A percentile compares a stretch with the other conserved stretches of the same genome.
These are phyloP conservation scores for Amanita subjunquillea DNA, from an alignment of 768 basidiomycete genomes.

Conservation along the genomic window DNA sequence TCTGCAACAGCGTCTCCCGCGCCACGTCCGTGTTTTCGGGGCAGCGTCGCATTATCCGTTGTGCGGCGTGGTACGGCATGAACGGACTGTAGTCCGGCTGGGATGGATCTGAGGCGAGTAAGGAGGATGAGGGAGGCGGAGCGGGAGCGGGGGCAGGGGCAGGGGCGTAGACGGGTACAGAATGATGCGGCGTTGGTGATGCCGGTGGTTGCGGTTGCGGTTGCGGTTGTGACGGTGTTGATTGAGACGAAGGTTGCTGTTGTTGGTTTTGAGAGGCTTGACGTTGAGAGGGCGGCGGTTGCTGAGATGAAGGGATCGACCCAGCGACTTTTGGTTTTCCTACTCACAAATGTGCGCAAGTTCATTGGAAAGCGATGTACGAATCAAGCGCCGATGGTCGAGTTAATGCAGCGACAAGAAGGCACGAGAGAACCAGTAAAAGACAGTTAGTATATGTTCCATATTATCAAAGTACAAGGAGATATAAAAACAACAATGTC, in stretches of 20 bases:
- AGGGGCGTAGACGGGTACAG: not conserved
- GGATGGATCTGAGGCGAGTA: not conserved
- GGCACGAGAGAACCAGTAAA: not conserved
- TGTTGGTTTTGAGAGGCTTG: not conserved
- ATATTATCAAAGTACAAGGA: not conserved
- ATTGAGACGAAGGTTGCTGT: not conserved
- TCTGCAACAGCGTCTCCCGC: slow-evolving; percentile 59
- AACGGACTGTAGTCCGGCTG: slow-evolving; percentile 33
- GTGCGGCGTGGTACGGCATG: slow-evolving; percentile 46
- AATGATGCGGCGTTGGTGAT: not conserved
- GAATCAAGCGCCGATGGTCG: not conserved
- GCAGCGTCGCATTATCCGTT: slow-evolving; percentile 22
- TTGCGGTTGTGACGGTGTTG: not conserved
- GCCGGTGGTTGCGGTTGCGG: slow-evolving; percentile 2
- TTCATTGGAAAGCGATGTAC: not conserved
- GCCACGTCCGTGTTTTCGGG: slow-evolving; percentile 46
- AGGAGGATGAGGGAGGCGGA: not conserved
- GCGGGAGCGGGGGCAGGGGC: not conserved
- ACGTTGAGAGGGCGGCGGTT: too few species aligned
- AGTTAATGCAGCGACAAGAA: not conserved
- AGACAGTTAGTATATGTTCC: not conserved
- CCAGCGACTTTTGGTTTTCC: not conserved
- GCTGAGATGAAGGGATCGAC: too few species aligned
- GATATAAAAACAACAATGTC: not conserved
- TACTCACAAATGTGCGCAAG: not conserved